Evolutionary conservation across 148 eudicot species (phyloP).

Genomic region (Cornus suecica): DNA sequence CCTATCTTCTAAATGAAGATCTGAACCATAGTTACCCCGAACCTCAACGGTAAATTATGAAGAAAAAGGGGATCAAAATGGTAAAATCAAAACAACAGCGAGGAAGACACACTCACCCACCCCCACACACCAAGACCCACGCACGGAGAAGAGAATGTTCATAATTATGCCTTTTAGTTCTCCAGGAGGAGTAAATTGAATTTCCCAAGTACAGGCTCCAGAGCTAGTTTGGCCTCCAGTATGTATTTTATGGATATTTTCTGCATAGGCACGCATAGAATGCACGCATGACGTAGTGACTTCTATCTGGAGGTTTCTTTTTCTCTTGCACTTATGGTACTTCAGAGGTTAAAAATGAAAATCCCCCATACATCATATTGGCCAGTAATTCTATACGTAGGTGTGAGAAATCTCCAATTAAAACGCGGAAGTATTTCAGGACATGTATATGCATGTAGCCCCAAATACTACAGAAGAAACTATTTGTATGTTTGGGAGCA

Average conservation of each 20-base stretch:
- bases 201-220: not conserved
- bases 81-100: not conserved
- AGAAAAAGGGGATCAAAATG: too few species aligned
- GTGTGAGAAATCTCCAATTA: not conserved
- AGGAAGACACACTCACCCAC: too few species aligned
- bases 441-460: not conserved
- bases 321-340: not conserved
- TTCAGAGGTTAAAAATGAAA: too few species aligned
- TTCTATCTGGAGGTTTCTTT: not conserved
- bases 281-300: not conserved
- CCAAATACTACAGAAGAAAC: not conserved
- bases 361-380: not conserved
- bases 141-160: not conserved
- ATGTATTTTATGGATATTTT: not conserved
- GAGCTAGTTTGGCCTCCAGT: not conserved
- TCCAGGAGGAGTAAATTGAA: not conserved
- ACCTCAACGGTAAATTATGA: not conserved
- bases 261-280: too few species aligned
- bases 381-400: not conserved
- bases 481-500: not conserved
- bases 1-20: too few species aligned
- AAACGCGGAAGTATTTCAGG: not conserved
- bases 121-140: too few species aligned
- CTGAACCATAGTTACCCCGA: not conserved
- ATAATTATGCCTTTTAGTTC: not conserved